A percentile compares a stretch with the other conserved stretches of the same genome.
Conservation (phyloP, 805 yeast species). For the Clavispora vitiphila region DNA sequence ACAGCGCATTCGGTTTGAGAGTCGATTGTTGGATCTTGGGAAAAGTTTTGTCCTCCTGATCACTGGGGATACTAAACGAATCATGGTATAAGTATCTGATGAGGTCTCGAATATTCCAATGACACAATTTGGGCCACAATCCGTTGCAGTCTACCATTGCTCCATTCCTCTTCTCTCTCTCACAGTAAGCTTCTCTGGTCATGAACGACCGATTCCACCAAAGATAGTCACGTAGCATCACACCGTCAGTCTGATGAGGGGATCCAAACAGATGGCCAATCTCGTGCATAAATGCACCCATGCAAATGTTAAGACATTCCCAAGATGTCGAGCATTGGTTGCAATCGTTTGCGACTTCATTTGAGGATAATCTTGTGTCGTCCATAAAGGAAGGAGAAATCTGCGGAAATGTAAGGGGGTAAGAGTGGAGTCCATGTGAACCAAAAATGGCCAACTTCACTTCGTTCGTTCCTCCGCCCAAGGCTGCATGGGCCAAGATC, state of each 20-base stretch:
- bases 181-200: constrained; percentile 59
- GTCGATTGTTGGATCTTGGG: constrained; percentile 33
- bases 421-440: constrained; percentile 83
- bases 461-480: constrained; percentile 79
- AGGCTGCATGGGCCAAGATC: constrained; percentile 84
- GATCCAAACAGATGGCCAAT: constrained; percentile 88
- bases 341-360: constrained; percentile 86
- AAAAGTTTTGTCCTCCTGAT: constrained; percentile 41
- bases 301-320: constrained; percentile 82
- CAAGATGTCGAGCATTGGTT: constrained; percentile 81
- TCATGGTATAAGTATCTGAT: constrained; percentile 78
- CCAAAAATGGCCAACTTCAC: constrained; percentile 87
- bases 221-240: constrained; percentile 84
- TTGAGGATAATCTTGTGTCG: constrained; percentile 53
- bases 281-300: constrained; percentile 95
- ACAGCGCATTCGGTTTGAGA: constrained; percentile 11
- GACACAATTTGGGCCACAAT: constrained; percentile 57
- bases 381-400: constrained; percentile 68
- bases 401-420: constrained; percentile 83
- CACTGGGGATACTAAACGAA: constrained; percentile 67
- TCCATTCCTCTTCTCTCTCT: constrained; percentile 47
- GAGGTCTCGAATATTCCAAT: constrained; percentile 82
- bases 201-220: constrained; percentile 77
- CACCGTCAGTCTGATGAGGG: constrained; percentile 87
- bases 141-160: constrained; percentile 37